Evolutionary conservation across 2,329 filamentous ascomycete species (phyloP), one percentile per base, ranked within the genome.

Genomic region (Exophiala xenobiotica): DNA sequence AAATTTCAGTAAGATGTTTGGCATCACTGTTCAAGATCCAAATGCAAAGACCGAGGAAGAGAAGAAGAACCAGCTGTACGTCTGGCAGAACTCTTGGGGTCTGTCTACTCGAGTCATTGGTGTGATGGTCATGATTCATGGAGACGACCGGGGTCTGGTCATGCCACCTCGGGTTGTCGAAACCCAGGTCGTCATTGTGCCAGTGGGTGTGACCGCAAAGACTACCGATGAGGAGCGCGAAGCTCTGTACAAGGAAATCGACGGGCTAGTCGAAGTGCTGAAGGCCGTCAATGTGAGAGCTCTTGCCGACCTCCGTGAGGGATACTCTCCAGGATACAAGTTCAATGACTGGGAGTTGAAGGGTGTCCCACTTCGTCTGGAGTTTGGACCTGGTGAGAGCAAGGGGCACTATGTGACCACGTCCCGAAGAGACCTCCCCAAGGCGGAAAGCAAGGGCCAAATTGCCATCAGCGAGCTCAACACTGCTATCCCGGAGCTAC

Each of bases 31-130:
- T 23, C 92, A 99, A 71, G 91, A 99, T 67, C 93, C 93, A 19
- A 77, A 78, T 54, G 80, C 79, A 44, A 84, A 85, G 65, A 76
- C 79, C 40, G 84, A 81, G 42, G 83, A 93, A 70, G 87, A 88
- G 73, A 87, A 88, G 60, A 62, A 62, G 46, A 55, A 60, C 31
- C 85, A 90, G 65, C 76, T 96, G 50, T 77, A 92, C 67, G 91
- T 97, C 51, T 97, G 92, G 91, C 93, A 99, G 71, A 99, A 99
- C 78, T 96, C 90, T 11, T 99, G 93, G 93, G 93, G 93, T 73
- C 82, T 99, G 55, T 97, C 92, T 1, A 99, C 93, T 48, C 90
- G 93, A 68, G 90, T 92, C 51, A 95, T 99, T 61, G 95, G 93
- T 75, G 90, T 97, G 69, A 97, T 97, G 92, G 88, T 96, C 65